A percentile compares a stretch with the other conserved stretches of the same genome.
phyloP scores from a whole-genome alignment of 768 basidiomycete species.

The Collybia sp. region DNA sequence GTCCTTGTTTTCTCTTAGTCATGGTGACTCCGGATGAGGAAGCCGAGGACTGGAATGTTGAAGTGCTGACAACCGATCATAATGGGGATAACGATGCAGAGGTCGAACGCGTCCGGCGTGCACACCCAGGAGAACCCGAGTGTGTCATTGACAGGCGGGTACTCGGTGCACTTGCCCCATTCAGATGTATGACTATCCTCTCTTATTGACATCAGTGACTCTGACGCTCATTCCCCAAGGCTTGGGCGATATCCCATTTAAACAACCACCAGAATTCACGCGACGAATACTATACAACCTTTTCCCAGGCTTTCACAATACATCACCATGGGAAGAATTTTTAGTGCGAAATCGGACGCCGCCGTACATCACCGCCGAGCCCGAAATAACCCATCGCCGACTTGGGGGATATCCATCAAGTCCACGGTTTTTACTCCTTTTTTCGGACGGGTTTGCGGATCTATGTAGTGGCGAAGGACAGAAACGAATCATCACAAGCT shows the following conservation, averaged over 20 bases:
- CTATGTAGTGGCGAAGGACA: constrained; percentile 47
- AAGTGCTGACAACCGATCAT: constrained; percentile 60
- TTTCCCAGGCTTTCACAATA: constrained; percentile 56
- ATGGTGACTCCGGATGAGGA: constrained; percentile 43
- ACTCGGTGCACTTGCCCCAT: constrained; percentile 74
- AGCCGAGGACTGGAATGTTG: constrained; percentile 51
- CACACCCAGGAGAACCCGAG: constrained; percentile 69
- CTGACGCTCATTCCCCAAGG: constrained; percentile 31
- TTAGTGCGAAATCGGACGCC: constrained; percentile 57
- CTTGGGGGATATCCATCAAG: constrained; percentile 25
- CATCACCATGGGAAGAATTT: constrained; percentile 63
- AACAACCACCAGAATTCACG: constrained; percentile 67
- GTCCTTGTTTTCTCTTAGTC: constrained; percentile 29
- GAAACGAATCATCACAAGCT: constrained; percentile 41
- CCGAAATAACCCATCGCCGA: constrained; percentile 58
- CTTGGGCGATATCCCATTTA: constrained; percentile 68
- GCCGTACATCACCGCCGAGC: constrained; percentile 60
- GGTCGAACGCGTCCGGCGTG: constrained; percentile 53
- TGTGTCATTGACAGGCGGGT: constrained; percentile 64
- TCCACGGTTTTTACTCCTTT: constrained; percentile 54
- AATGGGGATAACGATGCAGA: constrained; percentile 68
- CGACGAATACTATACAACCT: constrained; percentile 64
- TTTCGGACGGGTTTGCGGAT: constrained; percentile 67
- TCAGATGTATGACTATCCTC: constrained; percentile 52
- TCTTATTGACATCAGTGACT: constrained; percentile 8